phyloP scores from a whole-genome alignment of 306 rosid species.

The Fagus crenata region DNA sequence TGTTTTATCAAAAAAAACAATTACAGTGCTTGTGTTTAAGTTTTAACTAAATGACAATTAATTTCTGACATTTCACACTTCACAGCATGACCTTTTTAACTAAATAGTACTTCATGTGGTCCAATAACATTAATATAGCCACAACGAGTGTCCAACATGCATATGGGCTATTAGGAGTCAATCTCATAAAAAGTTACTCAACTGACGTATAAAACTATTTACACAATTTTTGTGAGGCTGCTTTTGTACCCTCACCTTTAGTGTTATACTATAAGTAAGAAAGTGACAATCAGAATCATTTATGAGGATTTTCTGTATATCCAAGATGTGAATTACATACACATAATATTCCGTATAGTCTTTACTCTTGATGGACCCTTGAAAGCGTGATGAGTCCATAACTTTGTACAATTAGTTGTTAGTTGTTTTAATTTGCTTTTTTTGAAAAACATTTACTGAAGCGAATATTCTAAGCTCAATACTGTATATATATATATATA shows the following conservation, averaged over 20 bases:
- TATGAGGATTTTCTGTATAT: not conserved
- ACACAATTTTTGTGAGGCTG: too few relatives aligned
- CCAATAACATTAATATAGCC: too few relatives aligned
- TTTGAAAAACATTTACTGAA: not conserved
- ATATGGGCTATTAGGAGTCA: too few relatives aligned
- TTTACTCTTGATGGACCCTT: not conserved
- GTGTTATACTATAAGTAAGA: not conserved
- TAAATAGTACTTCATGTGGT: too few relatives aligned
- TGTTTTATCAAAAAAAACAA: too few relatives aligned
- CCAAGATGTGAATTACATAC: not conserved
- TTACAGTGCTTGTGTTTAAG: too few relatives aligned
- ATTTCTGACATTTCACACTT: too few relatives aligned
- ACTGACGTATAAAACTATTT: too few relatives aligned
- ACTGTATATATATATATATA: not conserved
- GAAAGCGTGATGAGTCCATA: not conserved
- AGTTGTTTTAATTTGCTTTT: not conserved
- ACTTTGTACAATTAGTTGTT: not conserved
- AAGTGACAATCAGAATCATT: not conserved
- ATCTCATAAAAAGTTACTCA: too few relatives aligned
- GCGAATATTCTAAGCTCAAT: not conserved
- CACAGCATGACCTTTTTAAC: too few relatives aligned
- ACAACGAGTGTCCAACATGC: too few relatives aligned
- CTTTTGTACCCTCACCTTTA: not conserved
- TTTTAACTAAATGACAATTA: too few relatives aligned
- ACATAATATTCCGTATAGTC: not conserved